phyloP scores from a whole-genome alignment of 2,329 filamentous ascomycete species.

The Neospermospora avenae region DNA sequence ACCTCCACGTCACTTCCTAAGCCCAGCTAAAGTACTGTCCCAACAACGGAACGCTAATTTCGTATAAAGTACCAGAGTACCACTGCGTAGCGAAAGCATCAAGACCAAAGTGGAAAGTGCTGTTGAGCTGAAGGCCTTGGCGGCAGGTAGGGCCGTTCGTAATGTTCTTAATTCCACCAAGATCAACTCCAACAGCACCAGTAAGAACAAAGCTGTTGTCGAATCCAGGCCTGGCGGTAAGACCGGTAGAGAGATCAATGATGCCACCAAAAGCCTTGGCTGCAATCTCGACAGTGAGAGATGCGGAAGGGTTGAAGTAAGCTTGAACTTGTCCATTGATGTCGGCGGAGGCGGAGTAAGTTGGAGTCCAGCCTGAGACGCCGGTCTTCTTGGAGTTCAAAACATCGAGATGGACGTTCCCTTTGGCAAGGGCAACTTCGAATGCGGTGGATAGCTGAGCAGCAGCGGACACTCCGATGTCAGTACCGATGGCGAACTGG shows the following conservation, averaged over 20 bases:
- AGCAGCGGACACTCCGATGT: constrained; percentile 37
- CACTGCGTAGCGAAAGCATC: constrained; percentile 31
- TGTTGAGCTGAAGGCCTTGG: constrained; percentile 29
- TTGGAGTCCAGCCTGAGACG: constrained; percentile 38
- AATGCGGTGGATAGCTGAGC: constrained; percentile 35
- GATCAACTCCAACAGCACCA: constrained; percentile 29
- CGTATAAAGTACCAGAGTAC: constrained; percentile 30
- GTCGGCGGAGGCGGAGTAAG: constrained; percentile 37
- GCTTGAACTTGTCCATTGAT: constrained; percentile 36
- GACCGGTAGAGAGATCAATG: constrained; percentile 39
- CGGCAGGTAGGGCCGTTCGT: constrained; percentile 25
- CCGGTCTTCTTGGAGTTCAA: constrained; percentile 32
- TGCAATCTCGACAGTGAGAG: constrained; percentile 40
- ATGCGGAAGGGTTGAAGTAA: constrained; percentile 35
- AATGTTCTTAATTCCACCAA: constrained; percentile 19
- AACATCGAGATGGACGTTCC: constrained; percentile 41
- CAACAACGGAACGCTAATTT: constrained; percentile 29
- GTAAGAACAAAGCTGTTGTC: constrained; percentile 37
- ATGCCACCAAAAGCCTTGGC: constrained; percentile 38
- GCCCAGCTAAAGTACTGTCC: constrained; percentile 32
- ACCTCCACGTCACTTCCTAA: background rate
- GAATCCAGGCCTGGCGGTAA: constrained; percentile 39
- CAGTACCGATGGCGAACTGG: constrained; percentile 39
- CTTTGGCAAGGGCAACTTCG: constrained; percentile 35
- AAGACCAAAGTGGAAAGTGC: constrained; percentile 32